Base-by-base conservation (phyloP, 116 monocot genomes). In the Posidonia oceanica region DNA sequence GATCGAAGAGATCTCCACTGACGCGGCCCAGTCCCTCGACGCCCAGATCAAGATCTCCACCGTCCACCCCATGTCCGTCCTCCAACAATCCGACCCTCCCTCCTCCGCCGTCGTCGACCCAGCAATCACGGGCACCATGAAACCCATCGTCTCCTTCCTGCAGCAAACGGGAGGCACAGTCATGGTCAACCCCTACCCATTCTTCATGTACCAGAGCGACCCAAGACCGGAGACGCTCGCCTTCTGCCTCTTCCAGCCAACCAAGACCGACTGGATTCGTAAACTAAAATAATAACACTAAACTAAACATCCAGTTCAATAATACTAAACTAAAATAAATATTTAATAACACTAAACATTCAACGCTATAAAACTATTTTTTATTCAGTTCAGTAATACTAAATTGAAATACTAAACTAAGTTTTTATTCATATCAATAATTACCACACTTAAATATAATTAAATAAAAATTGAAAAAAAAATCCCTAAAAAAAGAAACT, bases 241-340 rank as follows among this genome's bases (percentile, higher is more conserved):
- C 64, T 92, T 88, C 80, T 88, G 88, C 73, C 69, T 88, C 13
- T 88, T 92, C 75, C 80, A 86, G 65, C 86, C 5, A 64, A 73
- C 36, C 54, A 77, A 5, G 90, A 81, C 18, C 72, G 85, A 3
- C n/a, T 73, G 42, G 90, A 94, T 65, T 53, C 70, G 23, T 82
- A 29, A 29, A 29, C 29, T 29, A 29, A 29, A 29, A 0, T 29
- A 29, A 29, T 29, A 29, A 29, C 1, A 29, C 1, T 0, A 29
- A 29, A 29, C 29, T 0, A 29, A 29, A 29, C 29, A 29, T 0
- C 0, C 29, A 29, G 1, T 29, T 29, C 29, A 29, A 1, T 29
- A 29, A 29, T 29, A 29, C 1, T 0, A 29, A 29, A 29, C 29
- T 29, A 29, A 29, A 29, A 29, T 29, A 29, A 29, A 29, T 1